Evolutionary conservation across 2,329 filamentous ascomycete species (phyloP), one percentile per base, ranked within the genome.

Genomic region (Fusarium longipes): DNA sequence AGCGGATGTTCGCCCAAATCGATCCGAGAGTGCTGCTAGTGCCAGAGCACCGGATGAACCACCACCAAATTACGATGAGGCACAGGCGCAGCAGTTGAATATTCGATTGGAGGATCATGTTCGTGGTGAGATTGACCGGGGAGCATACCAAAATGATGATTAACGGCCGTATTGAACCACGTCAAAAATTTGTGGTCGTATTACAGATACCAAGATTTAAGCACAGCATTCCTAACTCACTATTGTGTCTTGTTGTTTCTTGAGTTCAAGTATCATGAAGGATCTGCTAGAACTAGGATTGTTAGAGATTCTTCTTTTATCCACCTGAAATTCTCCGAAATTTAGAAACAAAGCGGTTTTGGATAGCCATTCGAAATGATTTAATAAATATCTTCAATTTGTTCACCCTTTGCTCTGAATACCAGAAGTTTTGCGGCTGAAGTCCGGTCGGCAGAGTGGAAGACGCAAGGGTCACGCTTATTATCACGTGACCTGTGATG

Each of bases 51-150:
- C 93, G 73, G 73, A 89, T 79, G 94, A 96, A 75, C 93, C 94
- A 7, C 95, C 95, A 45, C 95, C 95, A 48, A 92, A 89, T 33
- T 98, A 98, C 75, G 93, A 97, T 73, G 93, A 97, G 77, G 92
- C 92, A 27, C 95, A 97, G 78, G 89, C 86, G n/a, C 87, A 89
- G 71, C 86, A 87, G 27, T 77, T 90, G 27, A 83, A 80, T 63
- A 86, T 82, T 75, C 82, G 80, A 49, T 79, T 89, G 22, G 87
- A 93, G 75, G 88, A 92, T 70, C 91, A 91, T 62, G 84, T 94
- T 68, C 89, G 90, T 43, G 86, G 91, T 63, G 92, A 92, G 70
- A 83, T 92, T 40, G 91, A 95, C 74, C 83, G 85, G 65, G 83
- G 85, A 69, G 61, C 70, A 25, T 62, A 72, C 48, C 74, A 77